phyloP scores from a whole-genome alignment of 179 eudicot genomes.

The Spergularia azorica region DNA sequence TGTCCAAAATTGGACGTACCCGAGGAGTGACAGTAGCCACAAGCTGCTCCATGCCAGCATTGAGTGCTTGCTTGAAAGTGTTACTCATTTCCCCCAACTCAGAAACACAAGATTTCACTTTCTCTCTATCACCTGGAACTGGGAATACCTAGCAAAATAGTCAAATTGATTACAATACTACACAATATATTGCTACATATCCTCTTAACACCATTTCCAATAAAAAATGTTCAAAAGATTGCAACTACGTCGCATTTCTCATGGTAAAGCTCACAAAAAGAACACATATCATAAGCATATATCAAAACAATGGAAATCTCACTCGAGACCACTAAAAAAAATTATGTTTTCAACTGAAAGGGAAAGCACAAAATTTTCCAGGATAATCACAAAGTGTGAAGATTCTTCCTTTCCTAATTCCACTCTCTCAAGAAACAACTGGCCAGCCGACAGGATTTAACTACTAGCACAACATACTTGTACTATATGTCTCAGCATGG shows the following conservation, averaged over 20 bases:
- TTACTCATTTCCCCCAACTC: constrained; percentile 72
- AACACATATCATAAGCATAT: too few relatives aligned
- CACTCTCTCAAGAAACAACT: too few relatives aligned
- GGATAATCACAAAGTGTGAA: too few relatives aligned
- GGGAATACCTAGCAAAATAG: constrained; percentile 61
- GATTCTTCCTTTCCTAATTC: too few relatives aligned
- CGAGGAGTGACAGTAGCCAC: constrained; percentile 75
- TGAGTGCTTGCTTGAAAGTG: constrained; percentile 75
- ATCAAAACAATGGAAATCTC: too few relatives aligned
- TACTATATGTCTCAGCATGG: too few relatives aligned
- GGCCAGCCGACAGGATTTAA: too few relatives aligned
- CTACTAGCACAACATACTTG: too few relatives aligned
- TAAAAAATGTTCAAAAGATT: not conserved
- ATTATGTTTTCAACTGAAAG: too few relatives aligned
- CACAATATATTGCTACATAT: not conserved
- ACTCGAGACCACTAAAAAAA: too few relatives aligned
- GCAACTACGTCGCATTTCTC: not conserved
- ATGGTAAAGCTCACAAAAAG: not conserved
- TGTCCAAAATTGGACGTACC: constrained; percentile 79
- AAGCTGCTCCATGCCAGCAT: constrained; percentile 80
- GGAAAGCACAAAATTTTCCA: too few relatives aligned
- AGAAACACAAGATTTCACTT: constrained; percentile 78
- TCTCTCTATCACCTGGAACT: constrained; percentile 79
- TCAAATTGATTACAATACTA: not conserved
- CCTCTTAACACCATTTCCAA: not conserved